Evolutionary conservation across 305 asterid genomes (phyloP).

Genomic region (Fraxinus sp.): DNA sequence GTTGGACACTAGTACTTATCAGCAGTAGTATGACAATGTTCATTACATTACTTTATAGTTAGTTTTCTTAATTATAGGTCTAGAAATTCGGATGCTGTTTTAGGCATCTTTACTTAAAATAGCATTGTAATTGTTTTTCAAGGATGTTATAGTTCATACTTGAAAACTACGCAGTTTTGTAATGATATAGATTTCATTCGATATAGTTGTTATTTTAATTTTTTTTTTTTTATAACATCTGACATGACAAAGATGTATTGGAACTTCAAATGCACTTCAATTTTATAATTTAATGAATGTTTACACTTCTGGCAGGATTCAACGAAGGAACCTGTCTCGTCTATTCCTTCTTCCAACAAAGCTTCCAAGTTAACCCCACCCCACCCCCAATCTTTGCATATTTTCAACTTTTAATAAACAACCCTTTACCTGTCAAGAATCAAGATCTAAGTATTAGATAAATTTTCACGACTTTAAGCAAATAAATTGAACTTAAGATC

Average conservation of each 20-base stretch:
- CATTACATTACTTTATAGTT: constrained; percentile 53
- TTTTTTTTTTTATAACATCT: background rate
- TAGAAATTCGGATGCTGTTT: background rate
- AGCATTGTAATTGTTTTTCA: constrained; percentile 14
- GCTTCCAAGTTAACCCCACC: no score
- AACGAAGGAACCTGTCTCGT: background rate
- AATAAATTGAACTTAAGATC: background rate
- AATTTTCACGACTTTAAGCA: background rate
- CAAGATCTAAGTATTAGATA: background rate
- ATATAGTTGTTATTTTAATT: background rate
- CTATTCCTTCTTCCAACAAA: no score
- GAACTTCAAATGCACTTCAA: background rate
- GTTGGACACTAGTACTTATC: constrained; percentile 62
- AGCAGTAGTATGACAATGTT: constrained; percentile 70
- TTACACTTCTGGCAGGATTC: background rate
- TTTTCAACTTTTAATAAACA: background rate
- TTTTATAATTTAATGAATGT: background rate
- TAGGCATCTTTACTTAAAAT: background rate
- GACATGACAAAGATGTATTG: background rate
- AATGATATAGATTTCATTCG: background rate
- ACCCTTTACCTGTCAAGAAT: background rate
- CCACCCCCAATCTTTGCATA: no score
- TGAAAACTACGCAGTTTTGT: background rate
- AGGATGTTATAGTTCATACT: background rate
- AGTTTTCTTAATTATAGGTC: constrained; percentile 24